Conservation (phyloP, 257 asterid species). For the Nicotiana obtusifolia region DNA sequence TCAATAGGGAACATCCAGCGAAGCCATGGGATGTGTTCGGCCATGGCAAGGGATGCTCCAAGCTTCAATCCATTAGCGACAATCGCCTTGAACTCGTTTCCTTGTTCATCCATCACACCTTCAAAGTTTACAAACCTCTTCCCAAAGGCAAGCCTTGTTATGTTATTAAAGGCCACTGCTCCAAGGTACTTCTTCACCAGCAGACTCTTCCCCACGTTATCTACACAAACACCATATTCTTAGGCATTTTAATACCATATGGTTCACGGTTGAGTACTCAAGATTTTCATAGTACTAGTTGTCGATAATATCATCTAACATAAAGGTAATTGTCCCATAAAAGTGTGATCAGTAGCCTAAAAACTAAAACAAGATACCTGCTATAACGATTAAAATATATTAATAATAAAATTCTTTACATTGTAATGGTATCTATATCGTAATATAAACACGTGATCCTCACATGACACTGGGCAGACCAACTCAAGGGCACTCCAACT, state of each 20-base stretch:
- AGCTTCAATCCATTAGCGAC: slow-evolving; percentile 55
- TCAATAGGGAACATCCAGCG: slow-evolving; percentile 69
- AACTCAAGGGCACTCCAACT: too few relatives aligned
- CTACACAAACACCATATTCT: slow-evolving; percentile 26
- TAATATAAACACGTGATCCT: background rate
- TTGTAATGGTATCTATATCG: too few relatives aligned
- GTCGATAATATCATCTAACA: too few relatives aligned
- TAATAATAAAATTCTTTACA: too few relatives aligned
- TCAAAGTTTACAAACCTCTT: slow-evolving; percentile 52
- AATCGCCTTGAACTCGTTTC: slow-evolving; percentile 63
- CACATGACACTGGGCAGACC: background rate
- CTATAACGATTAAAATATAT: too few relatives aligned
- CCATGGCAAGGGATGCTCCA: slow-evolving; percentile 62
- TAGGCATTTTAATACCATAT: background rate
- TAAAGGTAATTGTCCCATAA: too few relatives aligned
- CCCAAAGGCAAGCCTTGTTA: slow-evolving; percentile 68
- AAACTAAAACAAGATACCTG: too few relatives aligned
- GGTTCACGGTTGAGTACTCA: background rate
- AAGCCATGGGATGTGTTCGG: slow-evolving; percentile 77
- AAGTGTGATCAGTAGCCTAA: too few relatives aligned
- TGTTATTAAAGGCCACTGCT: slow-evolving; percentile 69
- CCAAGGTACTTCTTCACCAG: slow-evolving; percentile 56
- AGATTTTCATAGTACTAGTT: background rate
- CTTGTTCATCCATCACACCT: slow-evolving; percentile 61
- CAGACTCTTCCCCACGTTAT: slow-evolving; percentile 39